These are phyloP conservation scores for Citrullus amarus DNA, from an alignment of 306 rosid species.

Conservation along the genomic window DNA sequence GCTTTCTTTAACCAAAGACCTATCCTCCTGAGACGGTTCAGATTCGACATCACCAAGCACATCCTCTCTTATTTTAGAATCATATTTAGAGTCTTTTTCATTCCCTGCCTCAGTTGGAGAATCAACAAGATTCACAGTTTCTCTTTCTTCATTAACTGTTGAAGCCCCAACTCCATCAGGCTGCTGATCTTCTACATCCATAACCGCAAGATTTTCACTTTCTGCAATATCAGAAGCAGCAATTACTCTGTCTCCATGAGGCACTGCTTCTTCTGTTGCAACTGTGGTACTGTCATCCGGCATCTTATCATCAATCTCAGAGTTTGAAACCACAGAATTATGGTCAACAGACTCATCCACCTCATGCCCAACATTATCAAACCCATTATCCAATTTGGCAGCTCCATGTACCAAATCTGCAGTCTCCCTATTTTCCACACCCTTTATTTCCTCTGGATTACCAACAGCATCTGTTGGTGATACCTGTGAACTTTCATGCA, in stretches of 20 bases:
- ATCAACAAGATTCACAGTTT: conserved; percentile 9
- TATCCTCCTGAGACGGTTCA: conserved; percentile 10
- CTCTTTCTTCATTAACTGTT: conserved; percentile 6
- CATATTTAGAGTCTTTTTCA: conserved; percentile 14
- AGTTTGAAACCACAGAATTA: conserved; percentile 3
- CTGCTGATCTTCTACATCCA: conserved; percentile 13
- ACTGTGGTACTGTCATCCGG: neutral
- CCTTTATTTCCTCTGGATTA: conserved; percentile 25
- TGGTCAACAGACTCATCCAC: conserved; percentile 14
- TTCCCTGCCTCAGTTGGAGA: conserved; percentile 5
- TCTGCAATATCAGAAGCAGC: conserved; percentile 16
- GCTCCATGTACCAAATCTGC: conserved; percentile 21
- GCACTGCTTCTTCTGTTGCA: conserved; percentile 8
- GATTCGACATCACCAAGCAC: conserved; percentile 6
- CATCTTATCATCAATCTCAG: conserved; percentile 15
- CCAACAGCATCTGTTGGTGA: conserved; percentile 36
- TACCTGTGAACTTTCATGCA: conserved; percentile 15
- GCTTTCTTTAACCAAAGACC: conserved; percentile 3
- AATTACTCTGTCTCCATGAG: conserved; percentile 10
- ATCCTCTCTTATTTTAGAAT: conserved; percentile 7
- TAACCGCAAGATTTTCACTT: conserved; percentile 11
- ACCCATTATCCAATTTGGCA: conserved; percentile 34
- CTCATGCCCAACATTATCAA: conserved; percentile 23
- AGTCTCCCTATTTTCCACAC: conserved; percentile 22
- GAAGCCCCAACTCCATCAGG: conserved; percentile 5